Percentiles rank a stretch among this genome's conserved stretches.
phyloP scores from a whole-genome alignment of 495 filamentous ascomycete genomes.

The Viridothelium virens region DNA sequence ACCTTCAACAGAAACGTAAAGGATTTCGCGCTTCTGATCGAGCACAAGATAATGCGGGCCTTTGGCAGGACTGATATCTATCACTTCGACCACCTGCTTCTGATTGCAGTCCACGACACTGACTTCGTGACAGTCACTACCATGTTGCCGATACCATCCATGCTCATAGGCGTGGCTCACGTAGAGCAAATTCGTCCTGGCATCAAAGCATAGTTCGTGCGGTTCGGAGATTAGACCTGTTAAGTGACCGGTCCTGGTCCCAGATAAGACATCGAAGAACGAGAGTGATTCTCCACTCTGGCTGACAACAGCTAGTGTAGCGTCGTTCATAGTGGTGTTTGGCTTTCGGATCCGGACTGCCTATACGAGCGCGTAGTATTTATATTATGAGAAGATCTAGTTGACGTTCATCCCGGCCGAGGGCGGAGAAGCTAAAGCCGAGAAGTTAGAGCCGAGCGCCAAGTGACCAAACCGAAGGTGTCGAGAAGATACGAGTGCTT shows the following conservation, averaged over 20 bases:
- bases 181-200: background rate
- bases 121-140: background rate
- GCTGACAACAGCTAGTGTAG: background rate
- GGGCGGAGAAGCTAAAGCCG: too few species aligned
- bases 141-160: background rate
- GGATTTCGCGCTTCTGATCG: constrained; percentile 1
- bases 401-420: too few species aligned
- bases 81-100: background rate
- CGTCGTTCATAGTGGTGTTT: background rate
- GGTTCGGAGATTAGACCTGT: background rate
- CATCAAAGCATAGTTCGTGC: constrained; percentile 4
- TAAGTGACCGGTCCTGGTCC: background rate
- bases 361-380: too few species aligned
- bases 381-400: too few species aligned
- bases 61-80: background rate
- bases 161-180: constrained; percentile 6
- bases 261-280: background rate
- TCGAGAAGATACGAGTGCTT: too few species aligned
- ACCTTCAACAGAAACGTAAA: background rate
- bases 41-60: constrained; percentile 1
- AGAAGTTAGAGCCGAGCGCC: too few species aligned
- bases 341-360: background rate
- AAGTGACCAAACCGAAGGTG: too few species aligned
- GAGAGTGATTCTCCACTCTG: background rate
- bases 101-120: constrained; percentile 1